These are phyloP conservation scores for Hypsizygus ulmarius DNA, from an alignment of 1,284 basidiomycete species.

Conservation along the genomic window DNA sequence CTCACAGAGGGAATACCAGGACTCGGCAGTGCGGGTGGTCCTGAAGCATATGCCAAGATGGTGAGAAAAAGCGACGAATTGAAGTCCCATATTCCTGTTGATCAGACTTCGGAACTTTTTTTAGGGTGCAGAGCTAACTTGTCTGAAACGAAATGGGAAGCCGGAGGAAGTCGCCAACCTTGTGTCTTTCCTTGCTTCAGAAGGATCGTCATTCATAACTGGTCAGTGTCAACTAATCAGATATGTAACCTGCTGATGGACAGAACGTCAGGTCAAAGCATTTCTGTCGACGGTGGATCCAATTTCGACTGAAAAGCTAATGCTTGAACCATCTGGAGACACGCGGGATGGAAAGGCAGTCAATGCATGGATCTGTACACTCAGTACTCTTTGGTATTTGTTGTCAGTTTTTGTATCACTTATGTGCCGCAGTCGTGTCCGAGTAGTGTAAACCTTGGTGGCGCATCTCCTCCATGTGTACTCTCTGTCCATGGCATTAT, in stretches of 20 bases:
- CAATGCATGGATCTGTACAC: no score
- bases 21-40: not conserved
- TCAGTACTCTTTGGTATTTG: no score
- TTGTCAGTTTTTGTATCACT: no score
- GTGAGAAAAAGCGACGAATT: not conserved
- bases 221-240: slow-evolving; percentile 18
- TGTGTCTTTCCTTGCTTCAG: slow-evolving; percentile 42
- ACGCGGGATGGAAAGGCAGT: no score
- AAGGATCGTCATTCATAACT: slow-evolving; percentile 40
- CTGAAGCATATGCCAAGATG: not conserved
- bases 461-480: no score
- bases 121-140: slow-evolving; percentile 2
- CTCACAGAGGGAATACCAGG: not conserved
- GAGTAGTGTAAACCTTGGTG: no score
- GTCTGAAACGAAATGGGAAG: slow-evolving; percentile 31
- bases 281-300: no score
- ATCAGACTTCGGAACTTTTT: not conserved
- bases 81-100: not conserved
- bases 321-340: no score
- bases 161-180: slow-evolving; percentile 41
- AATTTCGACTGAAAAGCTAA: no score
- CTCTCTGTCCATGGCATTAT: no score
- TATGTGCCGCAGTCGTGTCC: no score
- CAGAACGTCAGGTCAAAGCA: no score
- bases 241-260: not conserved